Percentiles rank a stretch among this genome's conserved stretches.
These are phyloP conservation scores for Lepraria neglecta DNA, from an alignment of 495 filamentous ascomycete species.

Conservation along the genomic window DNA sequence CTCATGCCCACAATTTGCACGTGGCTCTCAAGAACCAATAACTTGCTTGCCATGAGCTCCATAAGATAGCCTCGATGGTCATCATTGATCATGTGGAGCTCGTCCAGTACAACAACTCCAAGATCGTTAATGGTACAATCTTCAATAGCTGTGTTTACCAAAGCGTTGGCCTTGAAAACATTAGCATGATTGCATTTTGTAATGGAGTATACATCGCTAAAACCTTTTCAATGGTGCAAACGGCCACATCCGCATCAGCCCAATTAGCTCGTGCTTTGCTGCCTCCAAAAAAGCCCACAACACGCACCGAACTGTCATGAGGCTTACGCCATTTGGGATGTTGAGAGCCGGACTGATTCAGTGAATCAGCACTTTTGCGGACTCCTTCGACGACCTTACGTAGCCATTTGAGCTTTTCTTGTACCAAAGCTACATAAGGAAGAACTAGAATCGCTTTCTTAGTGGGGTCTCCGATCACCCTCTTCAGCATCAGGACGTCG, in stretches of 20 bases:
- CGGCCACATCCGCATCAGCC: conserved; percentile 70
- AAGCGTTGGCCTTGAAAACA: conserved; percentile 59
- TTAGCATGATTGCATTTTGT: not conserved
- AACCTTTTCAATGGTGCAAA: conserved; percentile 83
- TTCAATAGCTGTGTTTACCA: conserved; percentile 70
- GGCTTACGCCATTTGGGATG: conserved; percentile 29
- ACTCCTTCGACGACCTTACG: conserved; percentile 62
- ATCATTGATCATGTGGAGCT: conserved; percentile 78
- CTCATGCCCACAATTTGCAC: conserved; percentile 82
- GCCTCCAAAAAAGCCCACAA: conserved; percentile 72
- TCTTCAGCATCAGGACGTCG: conserved; percentile 68
- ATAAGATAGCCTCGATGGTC: conserved; percentile 73
- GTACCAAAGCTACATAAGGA: conserved; percentile 76
- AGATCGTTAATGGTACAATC: conserved; percentile 61
- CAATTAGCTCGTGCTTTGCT: conserved; percentile 58
- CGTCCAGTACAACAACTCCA: conserved; percentile 67
- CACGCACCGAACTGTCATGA: conserved; percentile 48
- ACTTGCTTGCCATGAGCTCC: conserved; percentile 73
- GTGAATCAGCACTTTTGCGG: conserved; percentile 37
- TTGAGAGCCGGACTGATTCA: conserved; percentile 22
- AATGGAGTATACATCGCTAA: conserved; percentile 10
- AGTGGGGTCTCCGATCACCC: conserved; percentile 56
- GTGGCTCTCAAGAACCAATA: conserved; percentile 59
- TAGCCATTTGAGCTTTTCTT: conserved; percentile 76
- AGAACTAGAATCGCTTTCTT: conserved; percentile 72